Conservation (phyloP, 176 grass and related monocot species). For the Carex scoparia region DNA sequence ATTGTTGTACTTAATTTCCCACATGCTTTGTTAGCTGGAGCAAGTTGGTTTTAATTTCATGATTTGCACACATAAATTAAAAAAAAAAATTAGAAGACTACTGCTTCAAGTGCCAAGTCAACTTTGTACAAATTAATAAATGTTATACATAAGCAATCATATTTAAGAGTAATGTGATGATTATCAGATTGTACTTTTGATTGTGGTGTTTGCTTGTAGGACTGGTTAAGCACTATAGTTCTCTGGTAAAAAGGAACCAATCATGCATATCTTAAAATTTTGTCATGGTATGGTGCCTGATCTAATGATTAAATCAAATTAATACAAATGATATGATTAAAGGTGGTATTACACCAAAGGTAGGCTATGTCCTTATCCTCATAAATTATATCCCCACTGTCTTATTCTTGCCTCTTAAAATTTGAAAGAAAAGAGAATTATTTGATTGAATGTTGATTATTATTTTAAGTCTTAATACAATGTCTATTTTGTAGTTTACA, state of each 20-base stretch:
- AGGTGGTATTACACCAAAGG: conserved; percentile 24
- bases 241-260: background rate
- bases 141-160: background rate
- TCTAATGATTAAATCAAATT: conserved; percentile 5
- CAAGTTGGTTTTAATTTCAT: no score
- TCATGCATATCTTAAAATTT: background rate
- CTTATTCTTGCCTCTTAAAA: background rate
- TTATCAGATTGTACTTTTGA: background rate
- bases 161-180: background rate
- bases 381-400: conserved; percentile 7
- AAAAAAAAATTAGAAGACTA: background rate
- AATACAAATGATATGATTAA: conserved; percentile 14
- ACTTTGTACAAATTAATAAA: background rate
- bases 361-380: conserved; percentile 10
- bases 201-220: background rate
- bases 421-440: no score
- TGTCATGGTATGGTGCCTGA: background rate
- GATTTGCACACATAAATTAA: background rate
- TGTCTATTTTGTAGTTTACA: no score
- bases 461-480: no score
- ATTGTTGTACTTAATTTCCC: no score
- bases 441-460: no score
- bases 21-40: background rate
- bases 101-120: background rate
- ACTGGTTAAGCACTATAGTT: conserved; percentile 3